These are phyloP conservation scores for Dipteronia dyeriana DNA, from an alignment of 345 rosid genomes.

Conservation along the genomic window DNA sequence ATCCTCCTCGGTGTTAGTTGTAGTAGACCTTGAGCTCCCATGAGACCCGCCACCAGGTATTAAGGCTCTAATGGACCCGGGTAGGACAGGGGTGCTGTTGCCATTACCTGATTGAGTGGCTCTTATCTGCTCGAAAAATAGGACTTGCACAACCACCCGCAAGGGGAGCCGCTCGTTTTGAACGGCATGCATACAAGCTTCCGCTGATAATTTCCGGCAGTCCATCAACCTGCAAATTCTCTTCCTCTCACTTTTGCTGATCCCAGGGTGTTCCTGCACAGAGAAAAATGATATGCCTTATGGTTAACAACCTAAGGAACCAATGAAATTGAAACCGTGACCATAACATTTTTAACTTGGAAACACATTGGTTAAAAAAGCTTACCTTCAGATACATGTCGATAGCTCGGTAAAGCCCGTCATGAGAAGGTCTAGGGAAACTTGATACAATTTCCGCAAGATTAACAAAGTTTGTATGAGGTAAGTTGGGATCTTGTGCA, in stretches of 20 bases:
- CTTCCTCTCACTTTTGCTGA: constrained; percentile 70
- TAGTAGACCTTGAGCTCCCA: constrained; percentile 80
- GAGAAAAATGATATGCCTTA: neutral
- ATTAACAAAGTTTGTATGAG: constrained; percentile 38
- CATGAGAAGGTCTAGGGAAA: constrained; percentile 63
- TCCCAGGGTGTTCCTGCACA: constrained; percentile 61
- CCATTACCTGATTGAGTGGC: constrained; percentile 50
- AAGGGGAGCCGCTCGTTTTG: constrained; percentile 88
- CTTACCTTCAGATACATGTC: constrained; percentile 78
- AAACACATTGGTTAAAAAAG: neutral
- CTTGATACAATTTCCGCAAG: constrained; percentile 46
- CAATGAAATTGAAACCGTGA: neutral
- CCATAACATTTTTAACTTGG: neutral
- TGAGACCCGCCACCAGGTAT: constrained; percentile 63
- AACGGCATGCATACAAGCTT: constrained; percentile 79
- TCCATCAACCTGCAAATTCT: constrained; percentile 68
- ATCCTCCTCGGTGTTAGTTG: constrained; percentile 88
- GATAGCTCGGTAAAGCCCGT: constrained; percentile 69
- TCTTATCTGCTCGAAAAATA: constrained; percentile 82
- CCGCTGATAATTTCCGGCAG: constrained; percentile 76
- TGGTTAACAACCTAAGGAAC: neutral
- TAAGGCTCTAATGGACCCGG: constrained; percentile 46
- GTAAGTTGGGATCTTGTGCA: constrained; percentile 52
- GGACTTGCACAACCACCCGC: constrained; percentile 82
- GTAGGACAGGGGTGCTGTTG: constrained; percentile 60